Evolutionary conservation across 306 rosid species (phyloP).

Genomic region (Arachis stenosperma): DNA sequence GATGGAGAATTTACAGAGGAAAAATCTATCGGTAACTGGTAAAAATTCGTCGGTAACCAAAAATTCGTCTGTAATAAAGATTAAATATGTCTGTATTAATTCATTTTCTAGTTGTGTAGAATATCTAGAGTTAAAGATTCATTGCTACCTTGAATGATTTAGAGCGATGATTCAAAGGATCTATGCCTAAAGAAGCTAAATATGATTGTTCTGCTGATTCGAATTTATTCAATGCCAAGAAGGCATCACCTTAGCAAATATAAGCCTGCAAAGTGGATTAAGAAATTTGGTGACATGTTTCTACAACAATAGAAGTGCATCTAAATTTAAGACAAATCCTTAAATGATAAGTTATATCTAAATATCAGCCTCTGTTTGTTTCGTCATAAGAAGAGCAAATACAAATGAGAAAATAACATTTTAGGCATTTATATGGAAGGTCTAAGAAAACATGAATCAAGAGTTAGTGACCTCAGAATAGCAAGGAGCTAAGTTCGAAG

Average conservation of each 20-base stretch:
- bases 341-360: constrained; percentile 5
- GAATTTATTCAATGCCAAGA: constrained; percentile 57
- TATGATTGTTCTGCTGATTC: constrained; percentile 78
- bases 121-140: constrained; percentile 20
- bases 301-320: background rate
- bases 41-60: too few relatives aligned
- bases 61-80: too few relatives aligned
- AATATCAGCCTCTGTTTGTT: background rate
- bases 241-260: constrained; percentile 81
- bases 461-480: constrained; percentile 66
- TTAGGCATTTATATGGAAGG: background rate
- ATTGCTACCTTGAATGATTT: constrained; percentile 75
- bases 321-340: constrained; percentile 3
- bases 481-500: constrained; percentile 62
- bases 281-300: background rate
- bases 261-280: constrained; percentile 63
- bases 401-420: background rate
- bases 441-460: background rate
- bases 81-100: too few relatives aligned
- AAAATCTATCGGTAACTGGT: too few relatives aligned
- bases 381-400: constrained; percentile 21
- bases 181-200: constrained; percentile 59
- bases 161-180: constrained; percentile 75
- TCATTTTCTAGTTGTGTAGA: background rate
- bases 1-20: too few relatives aligned